Percentiles rank a stretch among this genome's conserved stretches.
Evolutionary conservation across 208 protist genomes (phyloP).

Genomic region (Acanthamoeba triangularis): DNA sequence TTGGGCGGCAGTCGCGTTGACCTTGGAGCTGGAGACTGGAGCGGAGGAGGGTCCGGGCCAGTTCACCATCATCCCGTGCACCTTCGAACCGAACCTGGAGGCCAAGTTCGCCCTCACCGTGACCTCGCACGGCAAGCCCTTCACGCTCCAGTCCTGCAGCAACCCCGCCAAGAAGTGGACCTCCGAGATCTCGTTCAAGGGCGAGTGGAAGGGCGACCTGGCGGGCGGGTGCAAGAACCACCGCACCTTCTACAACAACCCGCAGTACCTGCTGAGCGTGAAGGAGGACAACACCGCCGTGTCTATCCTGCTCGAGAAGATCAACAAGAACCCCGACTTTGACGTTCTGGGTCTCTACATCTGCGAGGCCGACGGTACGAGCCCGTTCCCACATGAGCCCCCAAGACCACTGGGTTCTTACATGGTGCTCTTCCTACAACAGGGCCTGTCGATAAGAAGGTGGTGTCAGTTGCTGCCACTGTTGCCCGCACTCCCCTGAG

Average conservation of each 20-base stretch:
- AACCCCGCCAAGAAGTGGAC: constrained; percentile 9
- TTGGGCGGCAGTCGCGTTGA: constrained; percentile 28
- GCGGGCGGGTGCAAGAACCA: constrained; percentile 72
- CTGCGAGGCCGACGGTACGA: constrained; percentile 25
- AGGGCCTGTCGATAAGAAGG: constrained; percentile 54
- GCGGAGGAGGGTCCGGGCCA: background rate
- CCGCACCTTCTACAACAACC: constrained; percentile 63
- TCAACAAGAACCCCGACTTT: background rate
- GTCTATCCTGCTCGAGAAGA: constrained; percentile 23
- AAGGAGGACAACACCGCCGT: constrained; percentile 32
- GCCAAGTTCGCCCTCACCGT: background rate
- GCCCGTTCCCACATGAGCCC: background rate
- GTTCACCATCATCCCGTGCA: constrained; percentile 43
- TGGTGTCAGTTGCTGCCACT: background rate
- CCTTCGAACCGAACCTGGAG: constrained; percentile 34
- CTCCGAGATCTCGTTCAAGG: background rate
- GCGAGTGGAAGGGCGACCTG: constrained; percentile 49
- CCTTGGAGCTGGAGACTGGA: constrained; percentile 10
- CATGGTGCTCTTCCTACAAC: background rate
- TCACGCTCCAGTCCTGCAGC: background rate
- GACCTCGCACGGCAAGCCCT: background rate
- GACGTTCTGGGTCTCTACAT: constrained; percentile 53
- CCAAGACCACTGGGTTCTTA: too few species aligned
- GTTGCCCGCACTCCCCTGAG: constrained; percentile 1
- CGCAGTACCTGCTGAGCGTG: constrained; percentile 56